phyloP scores from a whole-genome alignment of 345 rosid genomes.

The Leavenworthia alabamica region DNA sequence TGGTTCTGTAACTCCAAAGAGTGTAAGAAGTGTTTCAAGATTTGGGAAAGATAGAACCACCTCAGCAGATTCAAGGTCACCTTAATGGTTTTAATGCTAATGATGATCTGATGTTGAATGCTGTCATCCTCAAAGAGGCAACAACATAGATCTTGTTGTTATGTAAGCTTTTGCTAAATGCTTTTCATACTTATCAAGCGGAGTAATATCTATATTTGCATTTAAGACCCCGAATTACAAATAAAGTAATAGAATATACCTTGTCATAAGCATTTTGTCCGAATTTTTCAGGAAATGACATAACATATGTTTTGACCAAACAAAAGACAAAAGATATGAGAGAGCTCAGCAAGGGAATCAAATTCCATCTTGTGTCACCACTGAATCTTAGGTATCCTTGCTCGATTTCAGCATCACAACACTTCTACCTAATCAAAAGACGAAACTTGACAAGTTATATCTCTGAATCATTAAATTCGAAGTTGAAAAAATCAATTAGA shows the following conservation, averaged over 20 bases:
- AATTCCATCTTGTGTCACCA: constrained; percentile 74
- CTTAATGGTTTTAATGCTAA: constrained; percentile 58
- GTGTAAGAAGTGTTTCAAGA: constrained; percentile 67
- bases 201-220: background rate
- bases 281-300: constrained; percentile 42
- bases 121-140: constrained; percentile 7
- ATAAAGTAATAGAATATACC: constrained; percentile 31
- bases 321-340: no score
- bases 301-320: no score
- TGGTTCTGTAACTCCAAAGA: constrained; percentile 57
- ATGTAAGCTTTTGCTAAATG: background rate
- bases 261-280: constrained; percentile 60
- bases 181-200: background rate
- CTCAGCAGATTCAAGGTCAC: constrained; percentile 44
- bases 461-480: background rate
- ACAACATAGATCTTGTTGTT: constrained; percentile 17
- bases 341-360: constrained; percentile 78
- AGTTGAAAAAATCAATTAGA: background rate
- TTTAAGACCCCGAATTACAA: background rate
- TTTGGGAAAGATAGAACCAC: constrained; percentile 75
- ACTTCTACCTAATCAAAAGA: constrained; percentile 34
- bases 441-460: background rate
- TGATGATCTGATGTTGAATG: constrained; percentile 1
- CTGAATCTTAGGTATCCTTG: constrained; percentile 63
- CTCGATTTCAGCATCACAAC: constrained; percentile 78